These are phyloP conservation scores for Saccharomycopsis babjevae DNA, from an alignment of 805 yeast genomes.

Conservation along the genomic window DNA sequence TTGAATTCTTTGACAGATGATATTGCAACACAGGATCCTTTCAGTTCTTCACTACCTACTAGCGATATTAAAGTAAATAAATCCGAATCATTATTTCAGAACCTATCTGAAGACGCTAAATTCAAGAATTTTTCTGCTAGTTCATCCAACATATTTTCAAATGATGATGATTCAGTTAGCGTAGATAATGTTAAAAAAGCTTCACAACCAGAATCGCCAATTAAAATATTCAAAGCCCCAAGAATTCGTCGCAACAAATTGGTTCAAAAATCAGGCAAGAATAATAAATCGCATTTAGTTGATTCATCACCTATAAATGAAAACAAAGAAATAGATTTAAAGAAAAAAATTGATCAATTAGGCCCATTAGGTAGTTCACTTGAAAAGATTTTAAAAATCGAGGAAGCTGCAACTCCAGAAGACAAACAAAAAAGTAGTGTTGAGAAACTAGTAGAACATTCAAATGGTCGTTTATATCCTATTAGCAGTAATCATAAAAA, in stretches of 20 bases:
- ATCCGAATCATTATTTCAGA: constrained; percentile 19
- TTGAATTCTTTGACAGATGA: constrained; percentile 17
- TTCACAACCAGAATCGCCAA: constrained; percentile 24
- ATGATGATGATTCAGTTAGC: not conserved
- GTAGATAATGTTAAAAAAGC: constrained; percentile 5
- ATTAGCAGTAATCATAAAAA: constrained; percentile 14
- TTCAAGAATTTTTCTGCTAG: constrained; percentile 7
- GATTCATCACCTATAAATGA: constrained; percentile 9
- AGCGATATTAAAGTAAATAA: constrained; percentile 2
- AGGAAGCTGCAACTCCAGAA: constrained; percentile 25
- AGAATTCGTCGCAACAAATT: constrained; percentile 30
- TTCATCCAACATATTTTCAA: not conserved
- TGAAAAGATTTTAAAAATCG: constrained; percentile 25
- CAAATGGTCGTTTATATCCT: constrained; percentile 44
- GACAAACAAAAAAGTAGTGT: constrained; percentile 26
- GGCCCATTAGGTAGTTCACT: constrained; percentile 23
- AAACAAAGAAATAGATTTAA: constrained; percentile 19
- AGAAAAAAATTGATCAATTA: constrained; percentile 5
- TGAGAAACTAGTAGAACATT: constrained; percentile 32
- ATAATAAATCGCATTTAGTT: constrained; percentile 5
- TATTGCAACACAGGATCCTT: constrained; percentile 9
- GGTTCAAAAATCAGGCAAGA: not conserved
- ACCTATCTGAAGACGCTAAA: constrained; percentile 8
- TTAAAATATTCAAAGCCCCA: constrained; percentile 38
- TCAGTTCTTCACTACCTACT: not conserved